Base-by-base conservation (phyloP, 176 grass and related monocot genomes). In the Pharus latifolius region DNA sequence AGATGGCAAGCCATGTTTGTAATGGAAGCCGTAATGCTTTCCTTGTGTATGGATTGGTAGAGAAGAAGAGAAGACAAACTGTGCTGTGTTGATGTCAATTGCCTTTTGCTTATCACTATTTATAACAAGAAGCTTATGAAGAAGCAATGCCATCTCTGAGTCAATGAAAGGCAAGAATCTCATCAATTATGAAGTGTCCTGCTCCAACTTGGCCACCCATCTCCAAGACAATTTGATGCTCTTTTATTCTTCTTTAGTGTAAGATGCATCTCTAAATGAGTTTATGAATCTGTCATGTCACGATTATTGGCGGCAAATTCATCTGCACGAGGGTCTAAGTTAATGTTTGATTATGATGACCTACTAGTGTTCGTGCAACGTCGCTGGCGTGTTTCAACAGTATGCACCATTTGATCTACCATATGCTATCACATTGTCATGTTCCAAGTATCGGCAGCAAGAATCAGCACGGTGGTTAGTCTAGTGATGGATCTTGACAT, bases 1-100 rank as follows among this genome's bases (percentile, higher is more conserved):
- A 63, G 25, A 32, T 76, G 56, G 35, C 42, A 59, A 67, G 52
- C 79, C 79, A 82, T 82, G 20, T 31, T 31, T 74, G 13, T 44
- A 25, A 3, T 22, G 16, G 15, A 33, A 49, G 16, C 0, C 73
- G 29, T n/a, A n/a, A 7, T 58, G 30, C 3, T 14, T 41, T 55
- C 1, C 23, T 51, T n/a, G n/a, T n/a, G n/a, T n/a, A n/a, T n/a
- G n/a, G n/a, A n/a, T n/a, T n/a, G n/a, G n/a, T n/a, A 60, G 30
- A 27, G 27, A 60, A 31, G 25, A 76, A 63, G 73, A 30, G 34
- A 47, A 56, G 65, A 77, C 57, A 15, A 54, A 44, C 8, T 56
- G 1, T 38, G 59, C 11, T 30, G 42, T 51, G 25, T 57, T 84
- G 74, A 34, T 70, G 32, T 72, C 17, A 72, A 3, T 28, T 32